Percentiles rank a stretch among this genome's conserved stretches.
Conservation (phyloP, 768 basidiomycete genomes). For the Kwoniella europaea region DNA sequence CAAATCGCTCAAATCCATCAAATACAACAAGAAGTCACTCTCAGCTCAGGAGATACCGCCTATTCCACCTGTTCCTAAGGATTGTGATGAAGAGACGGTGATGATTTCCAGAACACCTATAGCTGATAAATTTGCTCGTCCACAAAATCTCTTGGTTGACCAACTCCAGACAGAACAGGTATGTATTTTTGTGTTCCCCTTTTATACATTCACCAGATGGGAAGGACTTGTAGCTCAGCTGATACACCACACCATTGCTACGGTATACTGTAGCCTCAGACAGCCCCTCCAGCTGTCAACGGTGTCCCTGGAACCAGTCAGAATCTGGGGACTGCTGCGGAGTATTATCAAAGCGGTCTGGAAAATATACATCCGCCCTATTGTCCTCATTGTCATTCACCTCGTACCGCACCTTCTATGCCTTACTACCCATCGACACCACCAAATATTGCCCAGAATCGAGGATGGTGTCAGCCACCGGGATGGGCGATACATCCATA, state of each 20-base stretch:
- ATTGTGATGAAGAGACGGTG: background rate
- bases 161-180: background rate
- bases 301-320: no score
- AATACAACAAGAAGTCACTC: background rate
- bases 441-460: background rate
- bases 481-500: background rate
- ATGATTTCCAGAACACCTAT: slow-evolving; percentile 13
- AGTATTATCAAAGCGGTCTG: background rate
- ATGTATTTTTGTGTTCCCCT: no score
- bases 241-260: no score
- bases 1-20: slow-evolving; percentile 1
- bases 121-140: slow-evolving; percentile 1
- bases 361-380: background rate
- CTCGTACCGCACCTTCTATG: background rate
- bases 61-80: background rate
- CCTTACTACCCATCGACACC: background rate
- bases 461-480: background rate
- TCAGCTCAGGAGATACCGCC: background rate
- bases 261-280: background rate
- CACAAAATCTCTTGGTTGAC: background rate
- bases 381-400: background rate
- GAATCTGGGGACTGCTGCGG: no score
- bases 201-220: no score
- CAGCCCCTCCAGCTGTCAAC: background rate
- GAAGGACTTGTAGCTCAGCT: no score